phyloP scores from a whole-genome alignment of 2,329 filamentous ascomycete species.

The Thielaviopsis cerberus region DNA sequence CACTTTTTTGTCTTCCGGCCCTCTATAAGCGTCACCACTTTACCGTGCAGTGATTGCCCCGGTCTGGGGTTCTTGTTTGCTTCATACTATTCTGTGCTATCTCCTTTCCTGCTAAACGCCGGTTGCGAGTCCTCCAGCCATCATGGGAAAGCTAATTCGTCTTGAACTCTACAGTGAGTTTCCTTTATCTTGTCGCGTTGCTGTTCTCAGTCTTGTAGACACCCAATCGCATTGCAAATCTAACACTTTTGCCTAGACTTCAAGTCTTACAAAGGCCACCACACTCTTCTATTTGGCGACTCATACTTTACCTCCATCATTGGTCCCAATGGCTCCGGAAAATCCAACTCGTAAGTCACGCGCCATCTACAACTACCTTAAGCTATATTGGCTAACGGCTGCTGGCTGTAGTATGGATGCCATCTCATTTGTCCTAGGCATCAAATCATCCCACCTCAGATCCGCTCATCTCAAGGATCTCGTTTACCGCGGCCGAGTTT shows the following conservation, averaged over 20 bases:
- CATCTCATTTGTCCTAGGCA: conserved; percentile 95
- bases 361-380: not conserved
- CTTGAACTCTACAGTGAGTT: conserved; percentile 78
- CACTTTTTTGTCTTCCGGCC: not conserved
- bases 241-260: conserved; percentile 45
- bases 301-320: conserved; percentile 99
- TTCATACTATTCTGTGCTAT: not conserved
- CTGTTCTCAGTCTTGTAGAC: not conserved
- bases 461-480: conserved; percentile 87
- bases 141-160: conserved; percentile 89
- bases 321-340: conserved; percentile 96
- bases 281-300: conserved; percentile 84
- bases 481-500: conserved; percentile 83
- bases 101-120: not conserved
- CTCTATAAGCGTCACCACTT: not conserved
- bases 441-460: conserved; percentile 94
- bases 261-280: conserved; percentile 98
- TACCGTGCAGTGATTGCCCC: not conserved
- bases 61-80: not conserved
- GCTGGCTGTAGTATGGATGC: conserved; percentile 65
- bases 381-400: not conserved
- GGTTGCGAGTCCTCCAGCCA: conserved; percentile 19
- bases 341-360: conserved; percentile 77
- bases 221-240: conserved; percentile 7
- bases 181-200: conserved; percentile 1